These are phyloP conservation scores for Phaeodactylum tricornutum DNA, from an alignment of 108 stramenopile genomes.

Conservation along the genomic window DNA sequence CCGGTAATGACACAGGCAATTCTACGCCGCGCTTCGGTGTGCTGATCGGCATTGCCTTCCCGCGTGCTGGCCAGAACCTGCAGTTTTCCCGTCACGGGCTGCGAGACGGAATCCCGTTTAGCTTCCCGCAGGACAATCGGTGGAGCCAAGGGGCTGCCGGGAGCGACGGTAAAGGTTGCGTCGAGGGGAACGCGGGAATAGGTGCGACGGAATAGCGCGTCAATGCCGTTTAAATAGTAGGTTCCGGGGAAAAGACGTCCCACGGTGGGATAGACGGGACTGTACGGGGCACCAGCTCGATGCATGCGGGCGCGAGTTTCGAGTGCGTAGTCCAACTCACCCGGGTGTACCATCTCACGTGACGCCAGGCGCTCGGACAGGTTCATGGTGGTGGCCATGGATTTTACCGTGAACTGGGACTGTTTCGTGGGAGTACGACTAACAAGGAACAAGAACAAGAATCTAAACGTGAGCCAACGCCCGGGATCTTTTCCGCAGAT, in stretches of 20 bases:
- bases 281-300: slow-evolving; percentile 66
- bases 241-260: slow-evolving; percentile 88
- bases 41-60: slow-evolving; percentile 33
- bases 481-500: too few relatives aligned
- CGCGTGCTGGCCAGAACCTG: slow-evolving; percentile 36
- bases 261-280: slow-evolving; percentile 73
- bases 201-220: slow-evolving; percentile 62
- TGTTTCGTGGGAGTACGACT: slow-evolving; percentile 18
- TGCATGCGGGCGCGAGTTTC: slow-evolving; percentile 86
- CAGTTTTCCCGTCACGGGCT: slow-evolving; percentile 62
- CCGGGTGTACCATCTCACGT: slow-evolving; percentile 79
- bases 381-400: slow-evolving; percentile 65
- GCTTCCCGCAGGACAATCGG: slow-evolving; percentile 63
- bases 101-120: slow-evolving; percentile 43
- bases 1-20: slow-evolving; percentile 90
- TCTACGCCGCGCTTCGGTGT: slow-evolving; percentile 37
- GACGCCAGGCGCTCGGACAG: slow-evolving; percentile 56
- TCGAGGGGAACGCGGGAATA: slow-evolving; percentile 76
- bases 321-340: slow-evolving; percentile 86
- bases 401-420: slow-evolving; percentile 60
- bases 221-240: slow-evolving; percentile 83
- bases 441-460: slow-evolving; percentile 2
- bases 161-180: slow-evolving; percentile 40
- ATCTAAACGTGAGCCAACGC: neutral
- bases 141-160: slow-evolving; percentile 37